Base-by-base conservation (phyloP, 768 basidiomycete species). In the Hortiboletus campestris region DNA sequence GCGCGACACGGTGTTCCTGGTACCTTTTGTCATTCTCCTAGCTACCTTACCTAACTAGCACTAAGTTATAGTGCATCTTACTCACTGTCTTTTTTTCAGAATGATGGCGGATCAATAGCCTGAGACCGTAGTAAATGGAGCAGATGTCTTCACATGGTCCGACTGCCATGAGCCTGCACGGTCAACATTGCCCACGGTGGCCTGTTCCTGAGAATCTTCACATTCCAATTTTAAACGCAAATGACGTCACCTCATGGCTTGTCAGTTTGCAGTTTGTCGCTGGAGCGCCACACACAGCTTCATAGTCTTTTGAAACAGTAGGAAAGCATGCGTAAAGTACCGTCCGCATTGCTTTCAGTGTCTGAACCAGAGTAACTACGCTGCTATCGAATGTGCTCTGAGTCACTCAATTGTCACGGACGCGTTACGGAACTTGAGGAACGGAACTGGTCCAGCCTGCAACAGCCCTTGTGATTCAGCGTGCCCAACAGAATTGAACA, bases 381-480 rank as follows among this genome's bases (percentile, higher is more conserved):
- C 14, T n/a, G n/a, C n/a, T n/a, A n/a, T n/a, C n/a, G n/a, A n/a
- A n/a, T 17, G 6, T 4, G 0, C 13, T n/a, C 31, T n/a, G n/a
- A n/a, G n/a, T 65, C 32, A 65, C 0, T 12, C 12, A 32, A 70
- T 63, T 3, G 59, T 70, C 14, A 69, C 29, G n/a, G 56, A 34
- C 5, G 46, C 61, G 19, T 60, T 72, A n/a, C 68, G 62, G 60
- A 49, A 71, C 56, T 70, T 70, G n/a, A 70, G 62, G 50, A 67
- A 38, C 7, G 69, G 69, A 42, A 39, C 52, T 3, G 66, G 62
- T 19, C 25, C 70, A 32, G n/a, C 66, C 69, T 70, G 46, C 25
- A 40, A 46, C 20, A 6, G 11, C 13, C 34, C 41, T 6, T 4
- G 28, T 42, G 9, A 22, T n/a, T 56, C 10, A 59, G 49, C 38